Base-by-base conservation (phyloP, 2,329 filamentous ascomycete genomes). In the Colletotrichum theobromicola region DNA sequence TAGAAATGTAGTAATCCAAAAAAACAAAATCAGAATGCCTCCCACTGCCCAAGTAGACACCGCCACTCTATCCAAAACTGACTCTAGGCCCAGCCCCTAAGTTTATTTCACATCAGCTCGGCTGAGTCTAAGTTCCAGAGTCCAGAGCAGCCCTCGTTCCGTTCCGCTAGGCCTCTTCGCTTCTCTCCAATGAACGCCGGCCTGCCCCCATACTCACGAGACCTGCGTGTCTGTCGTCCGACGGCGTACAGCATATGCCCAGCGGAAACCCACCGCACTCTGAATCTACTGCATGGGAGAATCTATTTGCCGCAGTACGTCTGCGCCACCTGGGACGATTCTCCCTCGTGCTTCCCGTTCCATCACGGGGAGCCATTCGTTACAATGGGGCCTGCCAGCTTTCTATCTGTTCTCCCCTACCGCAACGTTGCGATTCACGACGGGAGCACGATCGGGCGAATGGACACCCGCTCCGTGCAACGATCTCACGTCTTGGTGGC, bases 211-310 rank as follows among this genome's bases (percentile, higher is more conserved):
- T 57, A 30, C 34, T 35, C 37, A 61, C 37, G 34, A 67, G 42
- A 75, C 62, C 68, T 63, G 57, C 68, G 72, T 42, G 18, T 32
- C 34, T 58, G 46, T n/a, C 34, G 68, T 67, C 72, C 62, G 28
- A 75, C 68, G 42, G n/a, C 37, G 69, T 35, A 67, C 55, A n/a
- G 16, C 71, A 50, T 16, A 30, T 7, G 8, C 30, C 30, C 12
- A 50, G 10, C 34, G 50, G 50, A 26, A 37, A 21, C n/a, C 21
- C 21, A 28, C 60, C 35, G 35, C 42, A n/a, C 46, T 26, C 8
- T 10, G 28, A 34, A 50, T 37, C 28, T 10, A 2, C 37, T 35
- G 57, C 64, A 68, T 24, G 28, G 67, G 67, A 55, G 18, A 53
- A 30, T 61, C 53, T 53, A 67, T 62, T 65, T 55, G 67, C 55